These are phyloP conservation scores for Angomonas ambiguus DNA, from an alignment of 208 protist species.

Conservation along the genomic window DNA sequence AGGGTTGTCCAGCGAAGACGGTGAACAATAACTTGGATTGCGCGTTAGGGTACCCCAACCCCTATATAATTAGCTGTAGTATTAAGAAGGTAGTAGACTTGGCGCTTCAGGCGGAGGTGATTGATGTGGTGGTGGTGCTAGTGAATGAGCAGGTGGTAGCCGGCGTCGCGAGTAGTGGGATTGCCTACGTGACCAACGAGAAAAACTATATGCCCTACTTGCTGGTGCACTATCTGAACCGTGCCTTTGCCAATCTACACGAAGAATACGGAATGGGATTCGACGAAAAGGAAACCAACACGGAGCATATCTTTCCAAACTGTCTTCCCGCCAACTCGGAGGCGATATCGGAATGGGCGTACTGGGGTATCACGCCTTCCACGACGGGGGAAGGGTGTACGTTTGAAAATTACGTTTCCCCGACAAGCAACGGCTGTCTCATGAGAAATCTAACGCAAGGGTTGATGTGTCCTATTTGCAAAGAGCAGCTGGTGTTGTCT, in stretches of 20 bases:
- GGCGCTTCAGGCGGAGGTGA: constrained; percentile 21
- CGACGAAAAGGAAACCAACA: constrained; percentile 3
- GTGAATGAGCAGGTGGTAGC: constrained; percentile 35
- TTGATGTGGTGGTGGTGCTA: constrained; percentile 52
- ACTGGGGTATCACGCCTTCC: constrained; percentile 20
- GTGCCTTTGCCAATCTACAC: constrained; percentile 36
- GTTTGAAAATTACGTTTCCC: constrained; percentile 48
- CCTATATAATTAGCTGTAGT: constrained; percentile 35
- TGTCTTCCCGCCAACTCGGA: constrained; percentile 22
- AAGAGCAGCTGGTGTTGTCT: constrained; percentile 34
- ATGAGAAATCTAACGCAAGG: constrained; percentile 44
- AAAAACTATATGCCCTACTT: constrained; percentile 46
- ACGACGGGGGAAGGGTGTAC: constrained; percentile 27
- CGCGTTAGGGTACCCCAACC: constrained; percentile 29
- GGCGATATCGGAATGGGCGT: constrained; percentile 24
- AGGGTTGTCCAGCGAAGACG: constrained; percentile 8
- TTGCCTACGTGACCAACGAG: constrained; percentile 47
- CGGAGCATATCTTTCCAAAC: constrained; percentile 26
- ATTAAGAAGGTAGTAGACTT: constrained; percentile 21
- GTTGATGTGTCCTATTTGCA: constrained; percentile 56
- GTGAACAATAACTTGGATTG: constrained; percentile 45
- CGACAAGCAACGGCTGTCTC: constrained; percentile 35
- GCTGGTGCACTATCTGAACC: constrained; percentile 59
- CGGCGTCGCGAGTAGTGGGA: constrained; percentile 27
- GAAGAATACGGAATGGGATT: constrained; percentile 59